These are phyloP conservation scores for Adenanthera pavonina DNA, from an alignment of 306 rosid genomes.

Conservation along the genomic window DNA sequence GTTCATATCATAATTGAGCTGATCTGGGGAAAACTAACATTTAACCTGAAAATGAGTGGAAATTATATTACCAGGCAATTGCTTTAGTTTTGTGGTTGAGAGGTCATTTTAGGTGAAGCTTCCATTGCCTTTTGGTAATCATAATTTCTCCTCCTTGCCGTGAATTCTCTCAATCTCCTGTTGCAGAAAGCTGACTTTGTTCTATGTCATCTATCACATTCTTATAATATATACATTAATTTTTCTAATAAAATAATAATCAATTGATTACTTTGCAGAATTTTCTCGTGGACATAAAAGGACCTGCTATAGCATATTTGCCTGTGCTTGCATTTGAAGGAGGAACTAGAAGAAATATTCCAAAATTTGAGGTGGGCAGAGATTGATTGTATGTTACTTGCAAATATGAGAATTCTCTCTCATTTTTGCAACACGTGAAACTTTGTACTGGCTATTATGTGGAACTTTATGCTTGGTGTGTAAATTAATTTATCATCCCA, in stretches of 20 bases:
- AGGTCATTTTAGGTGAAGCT: neutral
- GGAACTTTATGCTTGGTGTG: neutral
- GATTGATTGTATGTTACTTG: conserved; percentile 10
- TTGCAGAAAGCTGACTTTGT: neutral
- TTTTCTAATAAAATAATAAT: neutral
- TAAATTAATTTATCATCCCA: neutral
- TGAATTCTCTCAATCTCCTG: neutral
- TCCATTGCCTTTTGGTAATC: neutral
- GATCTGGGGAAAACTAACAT: neutral
- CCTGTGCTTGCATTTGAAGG: conserved; percentile 99
- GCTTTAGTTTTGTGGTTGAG: neutral
- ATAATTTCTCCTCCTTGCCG: neutral
- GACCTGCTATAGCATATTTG: conserved; percentile 79
- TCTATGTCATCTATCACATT: conserved; percentile 21
- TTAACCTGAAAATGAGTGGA: neutral
- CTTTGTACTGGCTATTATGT: neutral
- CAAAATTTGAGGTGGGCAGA: conserved; percentile 78
- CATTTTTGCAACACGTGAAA: neutral
- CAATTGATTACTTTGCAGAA: conserved; percentile 55
- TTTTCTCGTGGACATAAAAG: conserved; percentile 92
- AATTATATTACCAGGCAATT: neutral
- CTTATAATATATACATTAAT: neutral
- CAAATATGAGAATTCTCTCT: neutral
- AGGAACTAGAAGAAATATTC: conserved; percentile 97
- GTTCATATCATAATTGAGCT: neutral